Base-by-base conservation (phyloP, 805 yeast genomes). In the Wickerhamomyces tratensis region DNA sequence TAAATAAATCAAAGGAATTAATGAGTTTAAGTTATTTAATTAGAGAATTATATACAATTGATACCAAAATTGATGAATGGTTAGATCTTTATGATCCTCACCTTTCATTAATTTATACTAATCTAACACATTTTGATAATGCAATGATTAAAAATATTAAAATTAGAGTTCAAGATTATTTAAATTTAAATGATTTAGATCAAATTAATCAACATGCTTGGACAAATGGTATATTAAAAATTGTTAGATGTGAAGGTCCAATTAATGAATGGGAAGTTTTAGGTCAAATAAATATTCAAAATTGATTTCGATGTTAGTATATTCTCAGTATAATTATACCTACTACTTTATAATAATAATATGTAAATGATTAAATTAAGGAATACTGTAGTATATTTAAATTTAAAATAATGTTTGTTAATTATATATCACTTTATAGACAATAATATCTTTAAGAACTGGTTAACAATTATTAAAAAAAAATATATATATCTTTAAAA, bases 241-340 rank as follows among this genome's bases (percentile, higher is more conserved):
- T 84, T 41, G 86, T 84, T 7, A 67, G 68, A 15, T 81, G 88
- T 53, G 82, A 77, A 50, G 91, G 91, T 0, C 85, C 82, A 5
- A 79, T 79, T 6, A 72, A 68, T 38, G 74, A 79, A 43, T 84
- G 94, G 94, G 64, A 71, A 36, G 72, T 72, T 2, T 62, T 83
- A 45, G 91, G 87, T 1, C 46, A 56, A 35, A 63, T 57, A 11
- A 12, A 7, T 11, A 12, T 31, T 12, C 11, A 31, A 13, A 11
- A 31, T 31, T 20, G 20, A 20, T 20, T 20, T 20, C 4, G 20
- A 20, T 20, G 20, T 20, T 20, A 3, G 20, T 20, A 20, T 20
- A 20, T 20, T 20, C 20, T 20, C 20, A 3, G 20, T 20, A 4
- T 20, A 20, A 20, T 20, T 20, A 20, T 20, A 20, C 20, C 20